Conservation (phyloP, 1,284 basidiomycete genomes). For the Sanghuangporus weigelae region DNA sequence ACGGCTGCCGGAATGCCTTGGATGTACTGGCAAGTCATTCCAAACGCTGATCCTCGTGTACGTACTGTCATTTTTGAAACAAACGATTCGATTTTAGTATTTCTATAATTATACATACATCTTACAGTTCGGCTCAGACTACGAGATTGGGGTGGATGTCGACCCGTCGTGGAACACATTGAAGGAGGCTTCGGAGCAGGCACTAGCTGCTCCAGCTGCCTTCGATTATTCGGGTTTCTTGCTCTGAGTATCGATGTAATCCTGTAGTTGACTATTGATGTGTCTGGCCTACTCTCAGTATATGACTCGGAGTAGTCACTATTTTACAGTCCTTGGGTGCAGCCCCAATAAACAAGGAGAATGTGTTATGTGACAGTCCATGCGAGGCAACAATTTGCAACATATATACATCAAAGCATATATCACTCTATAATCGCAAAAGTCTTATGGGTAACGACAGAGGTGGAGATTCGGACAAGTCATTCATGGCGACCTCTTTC, state of each 20-base stretch:
- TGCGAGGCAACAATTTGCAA: neutral
- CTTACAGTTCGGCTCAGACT: neutral
- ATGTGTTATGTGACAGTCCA: neutral
- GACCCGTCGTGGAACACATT: conserved; percentile 21
- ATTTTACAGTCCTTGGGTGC: too few relatives aligned
- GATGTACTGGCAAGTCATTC: conserved; percentile 27
- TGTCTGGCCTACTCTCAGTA: too few relatives aligned
- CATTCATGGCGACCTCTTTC: neutral
- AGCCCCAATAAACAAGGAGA: too few relatives aligned
- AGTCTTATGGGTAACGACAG: neutral
- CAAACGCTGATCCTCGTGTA: conserved; percentile 21
- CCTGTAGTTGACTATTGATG: too few relatives aligned
- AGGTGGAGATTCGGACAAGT: neutral
- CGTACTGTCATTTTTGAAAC: neutral
- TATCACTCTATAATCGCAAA: too few relatives aligned
- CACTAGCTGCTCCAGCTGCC: conserved; percentile 10
- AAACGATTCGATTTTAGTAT: neutral
- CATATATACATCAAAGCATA: too few relatives aligned
- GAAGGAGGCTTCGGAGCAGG: conserved; percentile 16
- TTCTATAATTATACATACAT: neutral
- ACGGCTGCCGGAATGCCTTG: conserved; percentile 23
- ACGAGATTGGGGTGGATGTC: too few relatives aligned
- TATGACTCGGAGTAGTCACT: too few relatives aligned
- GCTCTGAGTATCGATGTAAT: neutral
- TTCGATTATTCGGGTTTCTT: conserved; percentile 18